A percentile compares a stretch with the other conserved stretches of the same genome.
These are phyloP conservation scores for Candida gigantensis DNA, from an alignment of 1,139 yeast genomes.

Conservation along the genomic window DNA sequence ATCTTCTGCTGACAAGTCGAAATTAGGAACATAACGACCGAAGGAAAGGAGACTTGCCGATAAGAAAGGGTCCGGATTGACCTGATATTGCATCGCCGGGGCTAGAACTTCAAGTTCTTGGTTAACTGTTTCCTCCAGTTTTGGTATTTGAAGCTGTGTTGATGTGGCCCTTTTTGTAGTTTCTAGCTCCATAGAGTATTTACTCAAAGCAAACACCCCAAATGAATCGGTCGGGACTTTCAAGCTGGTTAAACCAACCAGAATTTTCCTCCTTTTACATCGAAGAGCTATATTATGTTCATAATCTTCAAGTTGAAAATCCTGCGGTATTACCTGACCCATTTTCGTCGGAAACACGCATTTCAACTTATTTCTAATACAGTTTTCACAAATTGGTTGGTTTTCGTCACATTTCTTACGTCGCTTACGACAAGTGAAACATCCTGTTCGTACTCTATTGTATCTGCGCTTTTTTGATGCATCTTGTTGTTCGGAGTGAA, in stretches of 20 bases:
- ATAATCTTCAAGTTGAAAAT: conserved; percentile 6
- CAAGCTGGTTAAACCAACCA: background rate
- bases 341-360: conserved; percentile 9
- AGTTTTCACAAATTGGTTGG: conserved; percentile 26
- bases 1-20: conserved; percentile 11
- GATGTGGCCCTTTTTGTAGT: too few species aligned
- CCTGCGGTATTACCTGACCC: conserved; percentile 8
- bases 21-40: conserved; percentile 11
- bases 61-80: background rate
- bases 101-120: too few species aligned
- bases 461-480: background rate
- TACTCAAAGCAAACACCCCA: conserved; percentile 4
- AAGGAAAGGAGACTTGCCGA: conserved; percentile 4
- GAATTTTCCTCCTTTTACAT: conserved; percentile 2
- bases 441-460: conserved; percentile 16
- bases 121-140: too few species aligned
- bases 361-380: conserved; percentile 15
- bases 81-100: background rate
- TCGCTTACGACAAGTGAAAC: conserved; percentile 20
- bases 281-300: conserved; percentile 4
- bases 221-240: conserved; percentile 2
- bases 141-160: too few species aligned
- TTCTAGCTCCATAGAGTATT: background rate
- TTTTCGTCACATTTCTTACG: conserved; percentile 31
- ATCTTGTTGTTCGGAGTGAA: background rate